Conservation (phyloP, 371 early-diverging fungal species). For the Mucor piriformis region DNA sequence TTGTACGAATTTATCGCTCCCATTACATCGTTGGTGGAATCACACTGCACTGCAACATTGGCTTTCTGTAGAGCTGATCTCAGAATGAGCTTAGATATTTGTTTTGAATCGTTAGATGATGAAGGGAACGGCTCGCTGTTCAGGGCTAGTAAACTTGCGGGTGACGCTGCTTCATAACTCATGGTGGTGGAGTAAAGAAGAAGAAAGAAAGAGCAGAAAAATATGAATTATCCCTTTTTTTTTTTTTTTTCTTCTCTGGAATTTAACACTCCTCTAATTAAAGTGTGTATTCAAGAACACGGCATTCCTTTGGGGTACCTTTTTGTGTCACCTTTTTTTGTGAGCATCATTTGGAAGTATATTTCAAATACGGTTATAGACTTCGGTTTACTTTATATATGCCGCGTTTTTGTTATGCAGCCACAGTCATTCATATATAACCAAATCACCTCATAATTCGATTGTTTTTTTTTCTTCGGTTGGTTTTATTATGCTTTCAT, state of each 20-base stretch:
- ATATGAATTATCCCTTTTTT: not conserved
- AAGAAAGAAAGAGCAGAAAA: not conserved
- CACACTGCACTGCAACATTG: slow-evolving; percentile 50
- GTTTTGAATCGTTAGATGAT: slow-evolving; percentile 25
- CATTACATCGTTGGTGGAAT: slow-evolving; percentile 45
- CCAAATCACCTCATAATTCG: slow-evolving; percentile 8
- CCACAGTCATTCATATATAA: not conserved
- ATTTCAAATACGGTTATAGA: not conserved
- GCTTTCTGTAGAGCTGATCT: slow-evolving; percentile 52
- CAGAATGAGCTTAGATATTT: slow-evolving; percentile 44
- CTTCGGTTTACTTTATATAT: not conserved
- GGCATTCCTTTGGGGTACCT: not conserved
- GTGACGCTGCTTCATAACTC: slow-evolving; percentile 12
- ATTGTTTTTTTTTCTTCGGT: not conserved
- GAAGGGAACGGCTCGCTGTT: slow-evolving; percentile 13
- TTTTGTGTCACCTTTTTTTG: not conserved
- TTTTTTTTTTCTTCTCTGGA: not conserved
- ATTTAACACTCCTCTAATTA: not conserved
- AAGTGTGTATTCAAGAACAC: not conserved
- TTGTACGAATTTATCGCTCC: slow-evolving; percentile 52
- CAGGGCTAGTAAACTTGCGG: slow-evolving; percentile 2
- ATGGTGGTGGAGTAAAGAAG: slow-evolving; percentile 1
- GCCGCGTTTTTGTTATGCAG: not conserved
- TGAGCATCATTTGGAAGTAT: not conserved
- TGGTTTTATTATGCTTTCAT: not conserved